Percentiles rank a stretch among this genome's conserved stretches.
phyloP scores from a whole-genome alignment of 2,329 filamentous ascomycete species.

The Graphilbum fragrans region DNA sequence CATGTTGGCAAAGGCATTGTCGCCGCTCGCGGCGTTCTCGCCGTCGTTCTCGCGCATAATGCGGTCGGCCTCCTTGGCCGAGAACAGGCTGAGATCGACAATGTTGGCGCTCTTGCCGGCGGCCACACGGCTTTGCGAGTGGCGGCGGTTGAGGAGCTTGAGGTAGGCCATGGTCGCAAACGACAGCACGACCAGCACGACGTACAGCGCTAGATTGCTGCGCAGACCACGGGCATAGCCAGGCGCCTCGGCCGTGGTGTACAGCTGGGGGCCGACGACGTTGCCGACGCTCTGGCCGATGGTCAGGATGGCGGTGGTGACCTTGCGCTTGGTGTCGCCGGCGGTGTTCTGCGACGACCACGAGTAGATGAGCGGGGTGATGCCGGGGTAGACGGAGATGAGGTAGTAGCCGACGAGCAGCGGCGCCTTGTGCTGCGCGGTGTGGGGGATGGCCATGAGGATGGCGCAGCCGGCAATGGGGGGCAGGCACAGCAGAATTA shows the following conservation, averaged over 20 bases:
- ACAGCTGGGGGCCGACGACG: conserved; percentile 52
- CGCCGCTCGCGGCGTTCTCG: conserved; percentile 4
- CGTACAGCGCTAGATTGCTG: conserved; percentile 37
- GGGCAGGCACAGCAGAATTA: conserved; percentile 19
- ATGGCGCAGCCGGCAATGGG: conserved; percentile 28
- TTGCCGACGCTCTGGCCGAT: conserved; percentile 54
- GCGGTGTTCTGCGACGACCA: conserved; percentile 53
- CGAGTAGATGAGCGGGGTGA: conserved; percentile 44
- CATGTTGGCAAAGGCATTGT: conserved; percentile 3
- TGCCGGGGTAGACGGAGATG: conserved; percentile 12
- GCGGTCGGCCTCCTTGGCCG: too few relatives aligned
- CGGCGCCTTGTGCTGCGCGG: conserved; percentile 32
- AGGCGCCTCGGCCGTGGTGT: conserved; percentile 45
- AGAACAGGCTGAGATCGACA: too few relatives aligned
- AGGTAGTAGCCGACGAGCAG: conserved; percentile 38
- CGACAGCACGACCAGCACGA: neutral
- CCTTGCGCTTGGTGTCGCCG: conserved; percentile 58
- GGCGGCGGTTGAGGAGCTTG: neutral
- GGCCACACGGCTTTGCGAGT: neutral
- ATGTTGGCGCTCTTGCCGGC: neutral
- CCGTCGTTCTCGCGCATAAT: neutral
- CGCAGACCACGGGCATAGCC: conserved; percentile 43
- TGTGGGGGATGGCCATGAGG: conserved; percentile 34
- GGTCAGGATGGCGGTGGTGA: conserved; percentile 51
- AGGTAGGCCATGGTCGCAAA: conserved; percentile 1